Percentiles rank a stretch among this genome's conserved stretches.
These are phyloP conservation scores for Bipolaris oryzae DNA, from an alignment of 2,329 filamentous ascomycete genomes.

Conservation along the genomic window DNA sequence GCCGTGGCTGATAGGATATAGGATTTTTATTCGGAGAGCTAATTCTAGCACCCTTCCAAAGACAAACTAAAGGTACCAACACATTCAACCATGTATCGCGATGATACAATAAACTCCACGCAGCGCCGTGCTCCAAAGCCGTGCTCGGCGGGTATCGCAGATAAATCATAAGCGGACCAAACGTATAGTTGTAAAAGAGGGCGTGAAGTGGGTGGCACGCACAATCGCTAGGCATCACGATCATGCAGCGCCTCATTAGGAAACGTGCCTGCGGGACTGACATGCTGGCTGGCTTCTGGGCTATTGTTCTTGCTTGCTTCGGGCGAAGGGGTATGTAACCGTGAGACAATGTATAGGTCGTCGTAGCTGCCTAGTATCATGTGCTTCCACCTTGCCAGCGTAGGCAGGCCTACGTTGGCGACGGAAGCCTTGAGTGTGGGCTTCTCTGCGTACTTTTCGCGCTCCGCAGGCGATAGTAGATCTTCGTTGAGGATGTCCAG, in stretches of 20 bases:
- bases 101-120: conserved; percentile 5
- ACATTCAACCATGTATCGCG: not conserved
- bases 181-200: conserved; percentile 14
- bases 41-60: not conserved
- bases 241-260: conserved; percentile 35
- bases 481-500: conserved; percentile 56
- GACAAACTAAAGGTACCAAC: not conserved
- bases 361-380: conserved; percentile 54
- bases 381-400: conserved; percentile 53
- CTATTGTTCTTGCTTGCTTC: conserved; percentile 47
- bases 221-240: conserved; percentile 14
- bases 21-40: not conserved
- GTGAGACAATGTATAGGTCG: conserved; percentile 57
- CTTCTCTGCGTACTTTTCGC: conserved; percentile 49
- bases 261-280: conserved; percentile 44
- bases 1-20: not conserved
- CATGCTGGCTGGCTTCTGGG: conserved; percentile 47
- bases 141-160: conserved; percentile 33
- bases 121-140: conserved; percentile 26
- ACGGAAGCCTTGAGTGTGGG: conserved; percentile 55
- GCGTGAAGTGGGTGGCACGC: not conserved
- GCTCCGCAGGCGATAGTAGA: conserved; percentile 46
- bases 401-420: conserved; percentile 55
- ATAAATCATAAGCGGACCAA: conserved; percentile 12
- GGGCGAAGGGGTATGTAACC: conserved; percentile 45